Base-by-base conservation (phyloP, 805 yeast genomes). In the Ogataea minuta region DNA sequence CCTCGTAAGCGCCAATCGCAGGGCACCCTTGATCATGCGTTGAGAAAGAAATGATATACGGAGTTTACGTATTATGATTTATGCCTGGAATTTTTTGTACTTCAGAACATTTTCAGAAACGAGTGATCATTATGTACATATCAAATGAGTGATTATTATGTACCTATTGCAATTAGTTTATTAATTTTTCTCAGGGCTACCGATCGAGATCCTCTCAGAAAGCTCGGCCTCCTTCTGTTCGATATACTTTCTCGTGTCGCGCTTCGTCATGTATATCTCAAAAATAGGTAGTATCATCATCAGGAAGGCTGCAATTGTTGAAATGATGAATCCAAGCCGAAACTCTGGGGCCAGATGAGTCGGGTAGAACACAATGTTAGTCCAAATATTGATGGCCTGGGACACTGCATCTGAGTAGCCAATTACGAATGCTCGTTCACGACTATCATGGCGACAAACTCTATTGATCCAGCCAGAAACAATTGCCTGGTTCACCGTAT, bases 371-470 rank as follows among this genome's bases (percentile, higher is more conserved):
- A 57, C 73, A 39, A 69, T 66, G 42, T 67, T 69, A 9, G 73
- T 68, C 68, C 74, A 70, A 34, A 69, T 63, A 38, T 68, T 69
- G 57, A 68, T 65, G 8, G 71, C 70, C 39, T 69, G 71, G 7
- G 73, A 69, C 14, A 56, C 57, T 2, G 59, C 59, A 41, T 56
- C 59, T 2, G 59, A 53, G 37, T 46, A 56, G 10, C 58, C 85
- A 34, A 80, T 61, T 1, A 78, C 81, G 32, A 80, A 64, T 0
- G 85, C 82, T 52, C 85, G 67, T 50, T 77, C 82, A 61, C 80
- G 78, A 17, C 76, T 56, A 55, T 81, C 86, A 45, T 74, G 68
- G 23, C 72, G 68, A 28, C 64, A 56, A 2, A 58, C 56, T 19
- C 66, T 56, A 40, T 65, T 67, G 31, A 64, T 62, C 64, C 69